Evolutionary conservation across 352 stramenopile genomes (phyloP), one percentile per base, ranked within the genome.

Genomic region (Peronospora tabacina): DNA sequence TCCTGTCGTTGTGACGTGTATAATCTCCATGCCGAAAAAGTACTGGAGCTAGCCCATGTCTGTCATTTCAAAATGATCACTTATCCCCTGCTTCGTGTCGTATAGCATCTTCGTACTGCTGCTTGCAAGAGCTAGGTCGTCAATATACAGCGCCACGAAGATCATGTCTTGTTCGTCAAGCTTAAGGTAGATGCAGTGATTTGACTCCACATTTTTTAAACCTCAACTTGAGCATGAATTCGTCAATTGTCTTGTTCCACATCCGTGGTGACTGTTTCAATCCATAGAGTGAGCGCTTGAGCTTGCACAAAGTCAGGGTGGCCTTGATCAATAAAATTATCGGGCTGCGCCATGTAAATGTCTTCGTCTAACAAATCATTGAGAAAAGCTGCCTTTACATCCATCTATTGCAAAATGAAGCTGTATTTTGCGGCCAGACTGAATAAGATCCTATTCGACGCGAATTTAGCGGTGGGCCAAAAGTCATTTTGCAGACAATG

Each of bases 401-500:
- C 35, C 35, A 40, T 40, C n/a, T 40, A 13, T 3, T 40, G 15
- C 7, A 40, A 2, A 3, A 6, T 22, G 3, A 24, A 15, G 6
- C 20, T 40, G n/a, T 41, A 41, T 15, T 26, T 41, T 1, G 35
- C 7, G 1, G 35, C 35, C 15, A 41, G 15, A 15, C n/a, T 41
- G n/a, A 41, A 22, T 10, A 41, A 26, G 11, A 41, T 20, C 17
- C 17, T 20, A 7, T 26, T 41, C 26, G 35, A 41, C 17, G 35
- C 26, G 15, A 41, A 26, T 39, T 30, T 30, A 6, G 26, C 26
- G 2, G 9, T 6, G 26, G 26, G 26, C 26, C 2, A 10, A 30
- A 59, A 2, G 44, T 49, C 32, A 44, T 39, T 0, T 45, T 15
- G 9, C 22, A 70, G 26, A 71, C 61, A 10, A 63, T 61, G 1